Evolutionary conservation across 2,329 filamentous ascomycete species (phyloP), one percentile per base, ranked within the genome.

Genomic region (Cladosporium halotolerans): DNA sequence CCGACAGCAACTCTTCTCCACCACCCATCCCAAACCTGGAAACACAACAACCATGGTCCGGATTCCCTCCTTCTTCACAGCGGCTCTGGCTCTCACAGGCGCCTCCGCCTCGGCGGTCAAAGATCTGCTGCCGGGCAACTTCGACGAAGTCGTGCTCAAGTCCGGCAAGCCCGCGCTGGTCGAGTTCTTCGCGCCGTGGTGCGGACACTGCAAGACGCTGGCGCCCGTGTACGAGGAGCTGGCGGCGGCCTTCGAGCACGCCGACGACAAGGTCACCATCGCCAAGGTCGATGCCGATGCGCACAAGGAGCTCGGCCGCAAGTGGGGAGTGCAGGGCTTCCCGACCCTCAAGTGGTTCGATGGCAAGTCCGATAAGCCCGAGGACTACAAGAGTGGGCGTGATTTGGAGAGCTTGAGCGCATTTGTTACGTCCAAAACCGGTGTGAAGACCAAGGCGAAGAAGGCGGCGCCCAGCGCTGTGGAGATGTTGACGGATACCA

Each of bases 161-260:
- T 92, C 88, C 43, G 90, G 90, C 72, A 97, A 95, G 78, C 92
- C 93, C 41, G 91, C 93, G 0, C 84, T 99, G 23, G 90, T 97
- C 64, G 91, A 97, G 72, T 99, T 99, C 81, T 97, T 95, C 69
- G 93, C 93, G 33, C 91, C 92, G 19, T 99, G 93, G 93, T 99
- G 93, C 68, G 95, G 93, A 32, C 93, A 99, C 80, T 99, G 93
- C 89, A 97, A 97, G 82, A 95, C 77, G 67, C 86, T 99, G 33
- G 93, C 93, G 13, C 95, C 93, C 46, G 78, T 95, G 55, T 99
- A 95, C 73, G 93, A 99, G 71, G 88, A 99, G 69, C 83, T 99
- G 41, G 93, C 83, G 44, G 71, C 78, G 46, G 76, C 78, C 40
- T 95, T 91, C 71, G 83, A 86, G 60, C 83, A 81, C 66, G 83